Percentiles rank a stretch among this genome's conserved stretches.
These are phyloP conservation scores for Vitis hybrid DNA, from an alignment of 177 flowering plant genomes.

Conservation along the genomic window DNA sequence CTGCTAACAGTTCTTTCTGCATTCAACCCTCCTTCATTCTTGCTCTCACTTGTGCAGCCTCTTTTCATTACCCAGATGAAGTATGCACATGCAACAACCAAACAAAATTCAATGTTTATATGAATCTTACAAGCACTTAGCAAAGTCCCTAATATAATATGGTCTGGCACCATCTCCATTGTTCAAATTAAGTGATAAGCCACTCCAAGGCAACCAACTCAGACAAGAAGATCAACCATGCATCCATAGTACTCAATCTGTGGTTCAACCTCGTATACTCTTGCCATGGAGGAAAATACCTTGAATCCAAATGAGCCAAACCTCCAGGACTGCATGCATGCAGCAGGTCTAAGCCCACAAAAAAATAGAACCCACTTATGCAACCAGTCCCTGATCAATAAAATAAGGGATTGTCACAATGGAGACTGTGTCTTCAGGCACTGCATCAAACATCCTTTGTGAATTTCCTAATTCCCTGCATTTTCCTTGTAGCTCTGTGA, in stretches of 20 bases:
- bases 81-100: slow-evolving; percentile 36
- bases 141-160: slow-evolving; percentile 35
- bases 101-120: slow-evolving; percentile 24
- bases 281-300: slow-evolving; percentile 30
- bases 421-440: slow-evolving; percentile 34
- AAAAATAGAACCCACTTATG: slow-evolving; percentile 23
- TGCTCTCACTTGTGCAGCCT: slow-evolving; percentile 20
- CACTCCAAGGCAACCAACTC: slow-evolving; percentile 32
- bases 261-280: slow-evolving; percentile 26
- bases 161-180: slow-evolving; percentile 35
- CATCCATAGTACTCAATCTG: slow-evolving; percentile 37
- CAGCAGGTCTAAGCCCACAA: slow-evolving; percentile 24
- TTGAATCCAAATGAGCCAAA: slow-evolving; percentile 29
- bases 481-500: slow-evolving; percentile 35
- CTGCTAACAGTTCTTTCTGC: slow-evolving; percentile 37
- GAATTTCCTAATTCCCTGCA: slow-evolving; percentile 34
- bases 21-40: slow-evolving; percentile 32
- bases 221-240: slow-evolving; percentile 41
- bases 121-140: slow-evolving; percentile 41
- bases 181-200: slow-evolving; percentile 25
- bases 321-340: slow-evolving; percentile 47
- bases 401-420: slow-evolving; percentile 29
- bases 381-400: slow-evolving; percentile 22
- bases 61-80: slow-evolving; percentile 30
- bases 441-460: slow-evolving; percentile 23